These are phyloP conservation scores for Epichloe sibirici DNA, from an alignment of 2,329 filamentous ascomycete genomes.

Conservation along the genomic window DNA sequence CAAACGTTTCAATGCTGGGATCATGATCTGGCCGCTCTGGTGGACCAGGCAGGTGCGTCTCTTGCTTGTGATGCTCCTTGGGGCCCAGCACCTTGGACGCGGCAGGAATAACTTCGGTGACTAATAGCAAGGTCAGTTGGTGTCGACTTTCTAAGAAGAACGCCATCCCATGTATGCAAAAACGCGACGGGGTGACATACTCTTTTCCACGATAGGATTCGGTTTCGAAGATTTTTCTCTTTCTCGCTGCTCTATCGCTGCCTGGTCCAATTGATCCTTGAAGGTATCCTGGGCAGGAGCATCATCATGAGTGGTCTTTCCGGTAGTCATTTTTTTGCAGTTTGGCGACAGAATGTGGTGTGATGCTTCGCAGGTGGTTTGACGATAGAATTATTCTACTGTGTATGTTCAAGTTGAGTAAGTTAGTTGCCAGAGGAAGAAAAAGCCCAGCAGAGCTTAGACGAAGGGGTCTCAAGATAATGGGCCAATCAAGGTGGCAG, in stretches of 20 bases:
- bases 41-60: conserved; percentile 18
- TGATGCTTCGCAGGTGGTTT: too few relatives aligned
- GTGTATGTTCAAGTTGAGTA: not conserved
- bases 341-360: not conserved
- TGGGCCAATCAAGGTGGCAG: too few relatives aligned
- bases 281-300: conserved; percentile 17
- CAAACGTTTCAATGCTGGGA: conserved; percentile 37
- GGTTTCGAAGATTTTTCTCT: conserved; percentile 15
- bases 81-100: conserved; percentile 29
- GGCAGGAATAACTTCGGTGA: conserved; percentile 31
- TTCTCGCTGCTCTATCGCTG: conserved; percentile 22
- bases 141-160: not conserved
- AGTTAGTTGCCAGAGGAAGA: not conserved
- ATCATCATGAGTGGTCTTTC: not conserved
- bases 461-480: too few relatives aligned
- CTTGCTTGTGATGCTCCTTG: conserved; percentile 14
- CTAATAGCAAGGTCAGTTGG: conserved; percentile 13
- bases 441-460: too few relatives aligned
- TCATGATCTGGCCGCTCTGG: conserved; percentile 35
- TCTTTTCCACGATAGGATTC: conserved; percentile 31
- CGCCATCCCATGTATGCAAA: too few relatives aligned
- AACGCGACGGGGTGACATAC: conserved; percentile 13
- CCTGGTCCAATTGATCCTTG: conserved; percentile 33
- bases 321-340: conserved; percentile 6
- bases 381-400: too few relatives aligned